Evolutionary conservation across 768 basidiomycete genomes (phyloP), one percentile per base, ranked within the genome.

Genomic region (Sutorius australiensis): DNA sequence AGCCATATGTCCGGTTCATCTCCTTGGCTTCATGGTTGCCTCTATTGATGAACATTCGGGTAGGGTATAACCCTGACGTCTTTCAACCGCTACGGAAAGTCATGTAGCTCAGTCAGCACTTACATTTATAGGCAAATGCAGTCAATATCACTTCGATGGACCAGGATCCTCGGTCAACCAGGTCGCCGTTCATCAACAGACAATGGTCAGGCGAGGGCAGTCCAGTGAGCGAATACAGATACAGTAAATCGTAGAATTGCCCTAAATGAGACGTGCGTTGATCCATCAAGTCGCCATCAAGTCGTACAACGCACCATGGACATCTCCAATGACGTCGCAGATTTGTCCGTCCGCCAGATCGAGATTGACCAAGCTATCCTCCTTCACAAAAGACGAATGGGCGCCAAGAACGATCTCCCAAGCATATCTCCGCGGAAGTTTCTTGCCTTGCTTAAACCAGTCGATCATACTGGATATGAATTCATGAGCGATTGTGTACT

Each of bases 11-110:
- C 45, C 87, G 76, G 71, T 99, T 99, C 97, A 99, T 98, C 42
- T 98, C 94, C 68, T 91, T 90, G 54, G 92, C 86, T 73, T 95
- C 93, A 65, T 98, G 95, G 72, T 98, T 98, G 16, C 95, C 95
- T 58, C 95, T 83, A 69, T 99, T 98, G 67, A 99, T 82, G 69
- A 81, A 95, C 78, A 98, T 91, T 53, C 77, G 82, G 52, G 82
- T 82, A 4, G 95, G 95, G 72, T 91, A 93, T 51, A 98, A 73
- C 95, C 95, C 92, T 92, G 60, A 55, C 28, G n/a, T 50, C 37
- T 28, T 48, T 58, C 61, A 61, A 56, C 50, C 45, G 24, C 42
- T 17, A 34, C 36, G n/a, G 32, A 50, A 48, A 49, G 28, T 36
- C n/a, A 34, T n/a, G 46, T 17, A 48, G 11, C 40, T 37, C 46